Conservation (phyloP, 805 yeast genomes). For the Blastobotrys terrestris region DNA sequence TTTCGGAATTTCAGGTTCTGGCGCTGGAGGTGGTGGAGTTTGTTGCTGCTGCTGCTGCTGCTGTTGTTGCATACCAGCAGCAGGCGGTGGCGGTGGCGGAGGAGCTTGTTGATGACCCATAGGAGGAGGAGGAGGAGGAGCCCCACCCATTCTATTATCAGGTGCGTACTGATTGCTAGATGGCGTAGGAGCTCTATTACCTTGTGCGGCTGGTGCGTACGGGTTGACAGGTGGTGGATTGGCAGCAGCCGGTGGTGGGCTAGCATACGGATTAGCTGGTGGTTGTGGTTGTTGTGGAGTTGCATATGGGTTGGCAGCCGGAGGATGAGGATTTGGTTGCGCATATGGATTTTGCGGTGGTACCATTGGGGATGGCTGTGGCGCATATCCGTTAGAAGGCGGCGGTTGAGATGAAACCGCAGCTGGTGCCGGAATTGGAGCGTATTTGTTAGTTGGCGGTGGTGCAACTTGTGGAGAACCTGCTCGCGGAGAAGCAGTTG, state of each 20-base stretch:
- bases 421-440: conserved; percentile 23
- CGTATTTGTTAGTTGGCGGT: conserved; percentile 10
- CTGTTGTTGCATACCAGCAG: conserved; percentile 11
- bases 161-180: conserved; percentile 14
- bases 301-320: conserved; percentile 20
- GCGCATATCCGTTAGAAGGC: conserved; percentile 17
- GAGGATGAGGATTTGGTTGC: conserved; percentile 12
- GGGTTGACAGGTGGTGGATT: conserved; percentile 22
- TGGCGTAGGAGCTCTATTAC: background rate
- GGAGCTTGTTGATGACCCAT: conserved; percentile 4
- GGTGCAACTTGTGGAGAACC: conserved; percentile 1
- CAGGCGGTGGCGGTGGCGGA: conserved; percentile 6
- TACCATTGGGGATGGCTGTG: conserved; percentile 22
- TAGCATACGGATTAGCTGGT: conserved; percentile 15
- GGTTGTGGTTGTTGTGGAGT: conserved; percentile 11
- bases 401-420: conserved; percentile 22
- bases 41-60: conserved; percentile 7
- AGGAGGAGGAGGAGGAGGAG: conserved; percentile 4
- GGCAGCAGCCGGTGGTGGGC: conserved; percentile 16
- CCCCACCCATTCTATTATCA: conserved; percentile 6
- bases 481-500: conserved; percentile 10
- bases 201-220: conserved; percentile 12
- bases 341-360: conserved; percentile 39
- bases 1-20: conserved; percentile 16
- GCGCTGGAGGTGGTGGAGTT: conserved; percentile 16